phyloP scores from a whole-genome alignment of 306 rosid species.

The Prunus davidiana region DNA sequence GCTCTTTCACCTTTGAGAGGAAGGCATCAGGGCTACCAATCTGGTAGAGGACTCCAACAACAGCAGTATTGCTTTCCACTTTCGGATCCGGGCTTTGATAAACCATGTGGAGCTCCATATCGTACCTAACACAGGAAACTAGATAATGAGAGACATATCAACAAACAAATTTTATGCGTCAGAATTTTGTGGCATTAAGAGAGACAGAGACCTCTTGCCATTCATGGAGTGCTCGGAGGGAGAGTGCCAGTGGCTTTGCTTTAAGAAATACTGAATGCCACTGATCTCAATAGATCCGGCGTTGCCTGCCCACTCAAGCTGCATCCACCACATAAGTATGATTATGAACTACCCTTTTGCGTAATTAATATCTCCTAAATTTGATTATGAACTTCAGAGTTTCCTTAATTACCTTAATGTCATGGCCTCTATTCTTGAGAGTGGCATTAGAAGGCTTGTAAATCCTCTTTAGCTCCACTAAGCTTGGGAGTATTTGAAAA shows the following conservation, averaged over 20 bases:
- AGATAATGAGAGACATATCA: not conserved
- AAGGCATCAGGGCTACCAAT: slow-evolving; percentile 47
- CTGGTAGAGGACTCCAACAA: slow-evolving; percentile 44
- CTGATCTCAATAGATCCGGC: slow-evolving; percentile 49
- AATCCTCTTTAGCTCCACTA: slow-evolving; percentile 28
- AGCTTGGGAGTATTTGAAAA: slow-evolving; percentile 33
- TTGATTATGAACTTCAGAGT: too few species aligned
- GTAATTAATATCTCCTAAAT: too few species aligned
- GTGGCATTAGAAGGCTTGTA: slow-evolving; percentile 50
- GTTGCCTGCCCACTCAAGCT: slow-evolving; percentile 49
- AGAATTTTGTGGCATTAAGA: not conserved
- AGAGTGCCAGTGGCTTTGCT: slow-evolving; percentile 72
- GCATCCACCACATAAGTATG: not conserved
- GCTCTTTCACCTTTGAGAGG: slow-evolving; percentile 46
- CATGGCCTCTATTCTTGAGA: slow-evolving; percentile 65
- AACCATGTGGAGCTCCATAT: slow-evolving; percentile 69
- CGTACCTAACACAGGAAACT: slow-evolving; percentile 37
- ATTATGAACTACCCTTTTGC: too few species aligned
- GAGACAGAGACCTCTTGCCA: slow-evolving; percentile 41
- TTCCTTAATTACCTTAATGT: slow-evolving; percentile 44
- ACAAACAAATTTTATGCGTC: not conserved
- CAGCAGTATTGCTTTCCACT: slow-evolving; percentile 34
- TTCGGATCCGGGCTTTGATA: slow-evolving; percentile 29
- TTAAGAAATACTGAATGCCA: slow-evolving; percentile 43
- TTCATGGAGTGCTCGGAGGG: slow-evolving; percentile 75